These are phyloP conservation scores for Neurospora sp. DNA, from an alignment of 495 filamentous ascomycete genomes.

Conservation along the genomic window DNA sequence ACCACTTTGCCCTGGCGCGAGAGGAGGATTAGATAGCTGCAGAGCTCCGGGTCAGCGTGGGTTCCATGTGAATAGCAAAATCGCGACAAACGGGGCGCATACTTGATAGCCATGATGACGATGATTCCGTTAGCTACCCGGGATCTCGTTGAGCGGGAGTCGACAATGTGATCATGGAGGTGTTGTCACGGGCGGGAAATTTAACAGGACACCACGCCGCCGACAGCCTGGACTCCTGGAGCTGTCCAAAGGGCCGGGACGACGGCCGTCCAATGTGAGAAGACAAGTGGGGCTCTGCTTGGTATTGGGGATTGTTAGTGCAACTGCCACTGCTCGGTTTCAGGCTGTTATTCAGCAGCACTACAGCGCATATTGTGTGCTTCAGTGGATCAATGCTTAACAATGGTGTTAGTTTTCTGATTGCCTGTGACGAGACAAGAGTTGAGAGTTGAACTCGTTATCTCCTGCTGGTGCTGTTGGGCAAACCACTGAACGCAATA, in stretches of 20 bases:
- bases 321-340: not conserved
- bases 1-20: conserved; percentile 99
- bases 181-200: not conserved
- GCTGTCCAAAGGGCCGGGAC: not conserved
- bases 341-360: not conserved
- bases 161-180: not conserved
- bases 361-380: not conserved
- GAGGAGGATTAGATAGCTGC: conserved; percentile 91
- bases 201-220: not conserved
- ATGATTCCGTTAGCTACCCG: conserved; percentile 22
- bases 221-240: not conserved
- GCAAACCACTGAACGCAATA: not conserved
- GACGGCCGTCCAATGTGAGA: not conserved
- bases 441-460: not conserved
- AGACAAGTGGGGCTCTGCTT: not conserved
- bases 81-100: conserved; percentile 4
- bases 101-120: conserved; percentile 41
- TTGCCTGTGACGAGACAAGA: not conserved
- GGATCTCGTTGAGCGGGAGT: not conserved
- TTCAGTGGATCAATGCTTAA: not conserved
- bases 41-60: conserved; percentile 7
- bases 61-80: not conserved
- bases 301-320: not conserved
- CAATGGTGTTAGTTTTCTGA: not conserved
- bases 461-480: not conserved